Evolutionary conservation across 768 basidiomycete species (phyloP).

Genomic region (Boletus rubropictus): DNA sequence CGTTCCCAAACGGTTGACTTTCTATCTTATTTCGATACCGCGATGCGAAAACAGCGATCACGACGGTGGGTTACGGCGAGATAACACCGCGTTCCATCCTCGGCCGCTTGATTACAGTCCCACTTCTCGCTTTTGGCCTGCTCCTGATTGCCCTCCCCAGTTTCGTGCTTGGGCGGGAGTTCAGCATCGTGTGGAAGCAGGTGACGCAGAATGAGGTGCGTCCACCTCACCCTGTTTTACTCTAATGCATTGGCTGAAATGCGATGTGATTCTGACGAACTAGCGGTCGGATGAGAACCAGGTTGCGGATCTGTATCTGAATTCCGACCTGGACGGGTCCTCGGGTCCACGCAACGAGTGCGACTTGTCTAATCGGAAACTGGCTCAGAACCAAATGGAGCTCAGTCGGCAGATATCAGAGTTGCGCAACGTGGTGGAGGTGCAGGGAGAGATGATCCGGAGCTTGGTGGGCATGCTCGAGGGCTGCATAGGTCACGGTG

Average conservation of each 20-base stretch:
- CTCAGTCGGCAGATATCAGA: slow-evolving; percentile 60
- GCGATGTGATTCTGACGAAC: neutral
- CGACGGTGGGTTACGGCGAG: slow-evolving; percentile 89
- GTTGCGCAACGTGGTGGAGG: slow-evolving; percentile 49
- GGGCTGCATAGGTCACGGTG: neutral
- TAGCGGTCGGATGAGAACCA: slow-evolving; percentile 2
- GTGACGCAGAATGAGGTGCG: slow-evolving; percentile 55
- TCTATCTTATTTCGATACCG: neutral
- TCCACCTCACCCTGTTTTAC: neutral
- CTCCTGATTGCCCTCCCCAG: slow-evolving; percentile 86
- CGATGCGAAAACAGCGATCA: slow-evolving; percentile 52
- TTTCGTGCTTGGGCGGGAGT: slow-evolving; percentile 89
- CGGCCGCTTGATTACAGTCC: slow-evolving; percentile 81
- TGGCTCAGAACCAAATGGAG: slow-evolving; percentile 62
- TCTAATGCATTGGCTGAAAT: neutral
- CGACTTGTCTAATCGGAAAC: slow-evolving; percentile 54
- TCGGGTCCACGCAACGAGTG: slow-evolving; percentile 14
- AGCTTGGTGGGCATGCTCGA: slow-evolving; percentile 20
- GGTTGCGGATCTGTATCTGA: neutral
- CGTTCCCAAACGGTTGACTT: neutral
- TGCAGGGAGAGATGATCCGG: slow-evolving; percentile 49
- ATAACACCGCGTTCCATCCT: slow-evolving; percentile 84
- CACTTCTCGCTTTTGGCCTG: slow-evolving; percentile 81
- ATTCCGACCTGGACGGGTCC: neutral
- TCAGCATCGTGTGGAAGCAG: slow-evolving; percentile 83